Conservation (phyloP, 2,329 filamentous ascomycete species). For the Alternaria sp. region DNA sequence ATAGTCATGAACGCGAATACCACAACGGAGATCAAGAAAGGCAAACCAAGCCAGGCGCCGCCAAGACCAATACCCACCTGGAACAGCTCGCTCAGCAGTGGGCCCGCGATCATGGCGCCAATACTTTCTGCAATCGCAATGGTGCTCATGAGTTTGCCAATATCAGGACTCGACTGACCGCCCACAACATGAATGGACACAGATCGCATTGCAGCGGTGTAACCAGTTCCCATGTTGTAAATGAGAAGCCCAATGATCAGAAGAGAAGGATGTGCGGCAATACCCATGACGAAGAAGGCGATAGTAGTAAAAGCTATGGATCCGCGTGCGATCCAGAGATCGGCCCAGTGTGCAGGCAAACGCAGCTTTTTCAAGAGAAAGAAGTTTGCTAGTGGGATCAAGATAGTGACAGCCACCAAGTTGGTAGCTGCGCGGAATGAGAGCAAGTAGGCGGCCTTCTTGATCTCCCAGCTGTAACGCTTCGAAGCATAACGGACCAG, state of each 20-base stretch:
- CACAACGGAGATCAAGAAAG: constrained; percentile 44
- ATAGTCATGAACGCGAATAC: constrained; percentile 34
- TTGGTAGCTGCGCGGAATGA: constrained; percentile 57
- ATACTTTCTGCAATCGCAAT: constrained; percentile 58
- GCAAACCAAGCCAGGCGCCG: constrained; percentile 56
- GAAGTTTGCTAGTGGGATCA: constrained; percentile 53
- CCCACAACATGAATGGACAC: constrained; percentile 57
- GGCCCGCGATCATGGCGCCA: constrained; percentile 56
- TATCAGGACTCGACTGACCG: constrained; percentile 51
- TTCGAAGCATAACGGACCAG: constrained; percentile 61
- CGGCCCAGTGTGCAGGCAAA: constrained; percentile 50
- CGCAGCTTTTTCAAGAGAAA: constrained; percentile 47
- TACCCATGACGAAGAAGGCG: constrained; percentile 55
- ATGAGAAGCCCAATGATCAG: constrained; percentile 55
- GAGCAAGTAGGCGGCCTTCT: constrained; percentile 50
- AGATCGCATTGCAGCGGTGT: constrained; percentile 55
- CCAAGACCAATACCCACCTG: constrained; percentile 56
- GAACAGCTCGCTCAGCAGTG: constrained; percentile 55
- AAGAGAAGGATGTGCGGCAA: constrained; percentile 52
- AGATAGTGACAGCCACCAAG: constrained; percentile 55
- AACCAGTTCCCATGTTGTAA: constrained; percentile 58
- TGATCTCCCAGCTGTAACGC: constrained; percentile 58
- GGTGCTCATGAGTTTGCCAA: constrained; percentile 57
- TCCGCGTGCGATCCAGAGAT: constrained; percentile 55
- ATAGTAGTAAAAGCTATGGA: constrained; percentile 54